phyloP scores from a whole-genome alignment of 2,329 filamentous ascomycete genomes.

The Endocalyx cinctus region DNA sequence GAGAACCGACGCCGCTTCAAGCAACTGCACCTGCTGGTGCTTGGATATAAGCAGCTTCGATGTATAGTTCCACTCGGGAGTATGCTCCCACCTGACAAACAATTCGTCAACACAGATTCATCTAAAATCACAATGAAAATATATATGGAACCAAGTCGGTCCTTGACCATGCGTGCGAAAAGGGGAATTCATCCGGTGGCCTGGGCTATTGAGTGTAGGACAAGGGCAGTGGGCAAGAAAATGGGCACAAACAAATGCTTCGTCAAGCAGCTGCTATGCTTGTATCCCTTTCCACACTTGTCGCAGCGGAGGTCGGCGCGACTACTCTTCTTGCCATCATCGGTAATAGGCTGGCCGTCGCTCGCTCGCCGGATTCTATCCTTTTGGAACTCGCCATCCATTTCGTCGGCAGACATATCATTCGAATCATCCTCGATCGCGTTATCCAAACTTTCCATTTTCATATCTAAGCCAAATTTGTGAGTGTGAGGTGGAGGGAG shows the following conservation, averaged over 20 bases:
- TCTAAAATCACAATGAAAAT: conserved; percentile 15
- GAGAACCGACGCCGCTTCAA: conserved; percentile 94
- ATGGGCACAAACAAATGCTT: conserved; percentile 97
- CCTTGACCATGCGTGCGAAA: conserved; percentile 21
- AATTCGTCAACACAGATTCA: conserved; percentile 31
- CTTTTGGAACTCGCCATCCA: conserved; percentile 42
- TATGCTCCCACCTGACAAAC: conserved; percentile 90
- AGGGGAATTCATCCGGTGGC: conserved; percentile 21
- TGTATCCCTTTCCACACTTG: conserved; percentile 99
- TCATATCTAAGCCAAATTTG: conserved; percentile 45
- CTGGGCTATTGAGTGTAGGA: conserved; percentile 25
- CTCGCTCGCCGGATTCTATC: conserved; percentile 62
- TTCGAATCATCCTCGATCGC: conserved; percentile 66
- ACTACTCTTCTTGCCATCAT: conserved; percentile 75
- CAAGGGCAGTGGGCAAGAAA: conserved; percentile 40
- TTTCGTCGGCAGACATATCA: conserved; percentile 53
- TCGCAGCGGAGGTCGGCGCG: conserved; percentile 89
- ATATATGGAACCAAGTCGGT: conserved; percentile 15
- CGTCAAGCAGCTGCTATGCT: conserved; percentile 99
- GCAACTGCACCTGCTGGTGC: conserved; percentile 96
- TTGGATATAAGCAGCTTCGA: conserved; percentile 98
- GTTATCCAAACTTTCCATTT: conserved; percentile 49
- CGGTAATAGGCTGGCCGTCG: conserved; percentile 78
- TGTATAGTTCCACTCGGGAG: conserved; percentile 94
- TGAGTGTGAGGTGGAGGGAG: conserved; percentile 62